These are phyloP conservation scores for Zygosaccharomyces sapae DNA, from an alignment of 1,139 yeast species.

Conservation along the genomic window DNA sequence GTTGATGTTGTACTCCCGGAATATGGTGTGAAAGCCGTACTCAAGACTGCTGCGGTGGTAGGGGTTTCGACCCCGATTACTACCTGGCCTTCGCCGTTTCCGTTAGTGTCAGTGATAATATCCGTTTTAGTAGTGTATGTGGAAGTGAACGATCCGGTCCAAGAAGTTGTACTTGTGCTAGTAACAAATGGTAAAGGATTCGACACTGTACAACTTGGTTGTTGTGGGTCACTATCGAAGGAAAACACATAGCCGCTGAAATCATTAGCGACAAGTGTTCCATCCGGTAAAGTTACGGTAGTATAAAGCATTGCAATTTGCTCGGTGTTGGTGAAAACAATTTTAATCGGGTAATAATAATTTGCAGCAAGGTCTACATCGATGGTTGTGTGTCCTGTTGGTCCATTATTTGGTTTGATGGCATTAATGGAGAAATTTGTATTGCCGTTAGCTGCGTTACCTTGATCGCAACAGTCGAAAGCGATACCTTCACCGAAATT, in stretches of 20 bases:
- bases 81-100: not conserved
- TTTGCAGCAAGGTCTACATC: constrained; percentile 17
- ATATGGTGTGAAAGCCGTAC: too few species aligned
- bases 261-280: not conserved
- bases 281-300: constrained; percentile 7
- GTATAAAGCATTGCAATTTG: constrained; percentile 3
- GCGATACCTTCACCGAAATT: constrained; percentile 31
- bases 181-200: constrained; percentile 2
- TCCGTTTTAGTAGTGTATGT: constrained; percentile 9
- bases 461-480: constrained; percentile 32
- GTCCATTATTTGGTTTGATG: constrained; percentile 8
- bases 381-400: constrained; percentile 1
- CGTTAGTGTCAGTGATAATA: not conserved
- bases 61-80: too few species aligned
- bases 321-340: constrained; percentile 19
- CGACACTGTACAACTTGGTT: constrained; percentile 5
- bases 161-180: constrained; percentile 6
- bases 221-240: constrained; percentile 3
- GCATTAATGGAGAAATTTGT: constrained; percentile 11
- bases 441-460: not conserved
- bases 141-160: constrained; percentile 15
- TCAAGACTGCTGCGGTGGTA: too few species aligned
- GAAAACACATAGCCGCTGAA: constrained; percentile 8
- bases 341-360: constrained; percentile 32
- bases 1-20: too few species aligned